Conservation (phyloP, 2,329 filamentous ascomycete genomes). For the Hymenoscyphus fructigenus region DNA sequence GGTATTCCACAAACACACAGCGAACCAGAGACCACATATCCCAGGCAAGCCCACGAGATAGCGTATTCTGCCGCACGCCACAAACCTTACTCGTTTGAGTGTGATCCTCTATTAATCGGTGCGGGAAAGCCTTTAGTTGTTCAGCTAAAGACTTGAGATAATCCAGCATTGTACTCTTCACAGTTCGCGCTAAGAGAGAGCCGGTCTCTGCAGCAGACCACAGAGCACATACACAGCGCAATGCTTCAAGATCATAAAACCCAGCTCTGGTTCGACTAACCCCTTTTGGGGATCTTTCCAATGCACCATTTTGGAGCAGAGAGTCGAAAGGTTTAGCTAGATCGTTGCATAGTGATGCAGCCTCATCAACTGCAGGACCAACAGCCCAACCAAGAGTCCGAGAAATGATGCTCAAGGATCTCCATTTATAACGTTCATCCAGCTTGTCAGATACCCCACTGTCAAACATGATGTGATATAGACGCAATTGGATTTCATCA, state of each 20-base stretch:
- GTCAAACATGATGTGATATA: slow-evolving; percentile 37
- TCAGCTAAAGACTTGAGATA: slow-evolving; percentile 20
- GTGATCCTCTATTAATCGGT: slow-evolving; percentile 11
- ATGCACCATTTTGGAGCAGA: slow-evolving; percentile 3
- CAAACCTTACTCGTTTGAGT: slow-evolving; percentile 12
- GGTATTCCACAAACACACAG: slow-evolving; percentile 33
- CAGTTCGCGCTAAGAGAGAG: slow-evolving; percentile 15
- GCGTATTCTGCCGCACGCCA: slow-evolving; percentile 14
- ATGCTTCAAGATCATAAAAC: slow-evolving; percentile 28
- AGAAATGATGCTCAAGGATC: slow-evolving; percentile 33
- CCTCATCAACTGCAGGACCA: slow-evolving; percentile 18
- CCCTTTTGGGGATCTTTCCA: background rate
- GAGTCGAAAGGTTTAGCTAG: slow-evolving; percentile 26
- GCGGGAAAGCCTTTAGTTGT: slow-evolving; percentile 17
- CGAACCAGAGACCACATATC: slow-evolving; percentile 24
- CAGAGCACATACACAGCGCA: slow-evolving; percentile 30
- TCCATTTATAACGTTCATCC: slow-evolving; percentile 31
- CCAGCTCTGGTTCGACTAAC: slow-evolving; percentile 1
- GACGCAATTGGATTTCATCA: slow-evolving; percentile 34
- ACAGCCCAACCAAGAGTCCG: slow-evolving; percentile 26
- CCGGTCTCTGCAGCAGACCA: slow-evolving; percentile 25
- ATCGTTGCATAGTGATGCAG: slow-evolving; percentile 17
- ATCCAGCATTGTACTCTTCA: slow-evolving; percentile 20
- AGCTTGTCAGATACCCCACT: slow-evolving; percentile 25
- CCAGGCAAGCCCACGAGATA: slow-evolving; percentile 24